Base-by-base conservation (phyloP, 371 early-diverging fungal species). In the Rhizomucor miehei region DNA sequence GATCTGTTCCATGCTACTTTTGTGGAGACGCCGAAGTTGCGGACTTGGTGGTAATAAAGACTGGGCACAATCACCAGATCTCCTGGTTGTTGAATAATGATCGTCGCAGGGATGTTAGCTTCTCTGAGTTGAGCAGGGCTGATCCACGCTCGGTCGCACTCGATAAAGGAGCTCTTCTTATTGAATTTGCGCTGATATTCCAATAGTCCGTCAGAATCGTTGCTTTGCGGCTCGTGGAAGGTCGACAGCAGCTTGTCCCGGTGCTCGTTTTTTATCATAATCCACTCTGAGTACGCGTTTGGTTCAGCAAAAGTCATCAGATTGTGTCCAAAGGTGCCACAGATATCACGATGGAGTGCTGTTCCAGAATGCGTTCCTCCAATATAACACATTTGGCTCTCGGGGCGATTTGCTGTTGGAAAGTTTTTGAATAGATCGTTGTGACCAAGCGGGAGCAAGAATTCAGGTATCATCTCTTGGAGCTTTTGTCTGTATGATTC, bases 1-100 rank as follows among this genome's bases (percentile, higher is more conserved):
- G 60, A 51, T 21, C 75, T 47, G 41, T 74, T 74, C 75, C 75
- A 74, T 19, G 75, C 71, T 23, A 71, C 47, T 14, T 74, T 74
- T 13, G 65, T 41, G 1, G 71, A 58, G 14, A 67, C 48, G 17
- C 66, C 69, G 1, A 36, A 37, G 23, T 74, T 74, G 17, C 66
- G 48, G 1, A 74, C 75, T 54, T 74, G 75, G 49, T 74, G 75
- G 29, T 66, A 70, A 8, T 66, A 71, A 10, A 68, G 50, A 34
- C 69, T 67, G 4, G 75, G 75, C 20, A 74, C 58, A 54, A 74
- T 60, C 4, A 74, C 71, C 6, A 74, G 40, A 37, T 74, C 75
- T 1, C 75, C 75, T 8, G 54, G 62, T 5, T 44, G 51, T 54
- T 74, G 75, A 2, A 64, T 19, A 6, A 66, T 40, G 8, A 74